Conservation (phyloP, 257 asterid genomes). For the Anisodus acutangulus region DNA sequence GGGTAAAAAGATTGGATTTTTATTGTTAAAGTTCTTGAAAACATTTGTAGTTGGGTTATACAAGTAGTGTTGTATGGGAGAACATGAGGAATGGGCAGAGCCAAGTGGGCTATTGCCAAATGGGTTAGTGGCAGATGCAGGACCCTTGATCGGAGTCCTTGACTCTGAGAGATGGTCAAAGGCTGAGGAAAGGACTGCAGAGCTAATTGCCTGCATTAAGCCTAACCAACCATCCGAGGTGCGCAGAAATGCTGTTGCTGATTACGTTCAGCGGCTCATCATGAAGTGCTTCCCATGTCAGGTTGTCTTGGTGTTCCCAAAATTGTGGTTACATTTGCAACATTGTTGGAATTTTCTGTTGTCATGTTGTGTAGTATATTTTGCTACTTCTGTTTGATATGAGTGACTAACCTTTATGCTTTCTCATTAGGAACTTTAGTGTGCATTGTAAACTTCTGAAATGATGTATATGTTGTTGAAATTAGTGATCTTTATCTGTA, state of each 20-base stretch:
- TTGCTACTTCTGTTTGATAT: slow-evolving; percentile 8
- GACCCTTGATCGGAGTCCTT: slow-evolving; percentile 56
- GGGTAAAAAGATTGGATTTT: slow-evolving; percentile 31
- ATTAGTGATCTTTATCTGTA: not conserved
- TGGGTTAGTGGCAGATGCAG: slow-evolving; percentile 80
- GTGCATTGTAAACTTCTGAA: not conserved
- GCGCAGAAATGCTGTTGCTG: slow-evolving; percentile 87
- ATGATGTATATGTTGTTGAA: not conserved
- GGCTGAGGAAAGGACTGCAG: slow-evolving; percentile 91
- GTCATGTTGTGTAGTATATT: not conserved
- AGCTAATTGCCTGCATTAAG: slow-evolving; percentile 89
- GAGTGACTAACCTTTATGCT: not conserved
- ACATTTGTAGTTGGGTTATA: slow-evolving; percentile 16
- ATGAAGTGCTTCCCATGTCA: slow-evolving; percentile 90
- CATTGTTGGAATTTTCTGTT: slow-evolving; percentile 21
- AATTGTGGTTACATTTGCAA: not conserved
- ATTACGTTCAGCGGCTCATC: slow-evolving; percentile 83
- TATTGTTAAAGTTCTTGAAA: not conserved
- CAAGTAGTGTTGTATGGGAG: slow-evolving; percentile 75
- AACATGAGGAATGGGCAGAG: slow-evolving; percentile 78
- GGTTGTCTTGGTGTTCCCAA: slow-evolving; percentile 48
- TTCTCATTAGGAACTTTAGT: not conserved
- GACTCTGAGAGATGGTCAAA: slow-evolving; percentile 80
- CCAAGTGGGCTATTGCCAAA: slow-evolving; percentile 69
- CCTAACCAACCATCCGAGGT: slow-evolving; percentile 87